Evolutionary conservation across 2,329 filamentous ascomycete species (phyloP).

Genomic region (Chrysosporium keratinophilum): DNA sequence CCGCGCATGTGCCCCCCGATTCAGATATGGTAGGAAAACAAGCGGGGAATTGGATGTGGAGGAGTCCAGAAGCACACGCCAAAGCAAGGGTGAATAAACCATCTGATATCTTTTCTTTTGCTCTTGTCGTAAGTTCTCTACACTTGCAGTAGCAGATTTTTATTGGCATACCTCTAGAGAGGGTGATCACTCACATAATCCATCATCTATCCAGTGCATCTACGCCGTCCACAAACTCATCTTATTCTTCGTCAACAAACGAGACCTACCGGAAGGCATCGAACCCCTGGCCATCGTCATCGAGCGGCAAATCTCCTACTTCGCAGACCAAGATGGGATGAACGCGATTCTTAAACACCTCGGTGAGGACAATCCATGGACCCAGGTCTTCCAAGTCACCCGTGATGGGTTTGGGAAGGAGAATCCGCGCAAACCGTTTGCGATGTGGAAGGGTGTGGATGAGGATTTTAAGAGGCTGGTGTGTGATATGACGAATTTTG

Average conservation of each 20-base stretch:
- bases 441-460: conserved; percentile 31
- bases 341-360: no score
- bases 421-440: conserved; percentile 37
- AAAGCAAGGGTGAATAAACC: conserved; percentile 17
- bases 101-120: conserved; percentile 19
- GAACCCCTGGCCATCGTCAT: conserved; percentile 33
- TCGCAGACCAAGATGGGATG: conserved; percentile 36
- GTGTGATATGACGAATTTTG: conserved; percentile 25
- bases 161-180: no score
- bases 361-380: no score
- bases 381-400: no score
- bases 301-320: conserved; percentile 40
- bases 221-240: conserved; percentile 35
- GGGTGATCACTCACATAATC: background rate
- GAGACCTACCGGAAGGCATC: conserved; percentile 25
- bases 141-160: no score
- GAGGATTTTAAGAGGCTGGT: conserved; percentile 25
- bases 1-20: conserved; percentile 5
- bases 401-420: conserved; percentile 33
- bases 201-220: conserved; percentile 28
- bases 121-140: conserved; percentile 12
- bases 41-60: conserved; percentile 24
- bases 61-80: conserved; percentile 25
- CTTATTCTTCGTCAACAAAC: conserved; percentile 30
- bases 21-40: conserved; percentile 13